Conservation (phyloP, 2,329 filamentous ascomycete genomes). For the Daldinia sp. region DNA sequence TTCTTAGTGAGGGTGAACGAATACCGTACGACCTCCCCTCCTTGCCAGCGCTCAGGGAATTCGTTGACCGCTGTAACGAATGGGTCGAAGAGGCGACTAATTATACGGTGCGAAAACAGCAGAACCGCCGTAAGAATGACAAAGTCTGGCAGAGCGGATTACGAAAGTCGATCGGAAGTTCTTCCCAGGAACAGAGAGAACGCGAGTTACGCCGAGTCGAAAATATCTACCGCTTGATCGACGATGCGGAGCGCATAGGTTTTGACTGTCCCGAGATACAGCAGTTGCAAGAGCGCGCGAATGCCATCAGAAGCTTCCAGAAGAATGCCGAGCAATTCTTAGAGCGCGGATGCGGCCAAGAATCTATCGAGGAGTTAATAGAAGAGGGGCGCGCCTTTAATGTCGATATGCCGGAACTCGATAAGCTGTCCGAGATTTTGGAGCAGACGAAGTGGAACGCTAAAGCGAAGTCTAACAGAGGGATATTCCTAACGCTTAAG, state of each 20-base stretch:
- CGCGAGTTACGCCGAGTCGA: constrained; percentile 87
- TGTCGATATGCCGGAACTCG: constrained; percentile 88
- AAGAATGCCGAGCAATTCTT: constrained; percentile 76
- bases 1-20: constrained; percentile 93
- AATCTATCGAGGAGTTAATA: constrained; percentile 88
- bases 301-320: constrained; percentile 86
- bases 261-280: constrained; percentile 94
- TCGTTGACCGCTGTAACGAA: constrained; percentile 95
- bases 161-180: constrained; percentile 69
- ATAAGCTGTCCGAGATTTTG: constrained; percentile 79
- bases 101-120: constrained; percentile 96
- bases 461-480: constrained; percentile 71
- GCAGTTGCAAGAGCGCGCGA: constrained; percentile 83
- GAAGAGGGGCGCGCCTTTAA: constrained; percentile 90
- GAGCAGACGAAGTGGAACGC: constrained; percentile 91
- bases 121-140: constrained; percentile 94
- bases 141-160: constrained; percentile 81
- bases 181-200: constrained; percentile 77
- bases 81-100: constrained; percentile 98
- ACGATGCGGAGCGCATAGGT: constrained; percentile 83
- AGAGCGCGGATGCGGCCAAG: constrained; percentile 70
- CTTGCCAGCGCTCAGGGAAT: constrained; percentile 81
- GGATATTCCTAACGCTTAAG: constrained; percentile 73
- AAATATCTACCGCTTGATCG: constrained; percentile 85
- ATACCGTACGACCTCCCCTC: constrained; percentile 90